Conservation (phyloP, 306 rosid genomes). For the Abrus pulchellus region DNA sequence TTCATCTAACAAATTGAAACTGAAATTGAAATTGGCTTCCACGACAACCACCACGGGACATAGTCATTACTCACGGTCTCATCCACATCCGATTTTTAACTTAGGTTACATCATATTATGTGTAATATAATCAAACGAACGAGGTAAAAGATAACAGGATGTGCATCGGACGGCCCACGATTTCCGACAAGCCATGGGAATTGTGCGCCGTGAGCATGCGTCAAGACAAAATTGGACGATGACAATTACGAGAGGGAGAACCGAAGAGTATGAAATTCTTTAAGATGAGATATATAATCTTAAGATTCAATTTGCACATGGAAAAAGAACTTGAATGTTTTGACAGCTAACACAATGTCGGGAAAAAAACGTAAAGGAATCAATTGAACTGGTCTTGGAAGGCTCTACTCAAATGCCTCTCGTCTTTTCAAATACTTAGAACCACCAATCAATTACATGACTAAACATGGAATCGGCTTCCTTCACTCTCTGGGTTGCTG, state of each 20-base stretch:
- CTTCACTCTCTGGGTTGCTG: neutral
- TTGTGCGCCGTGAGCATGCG: slow-evolving; percentile 5
- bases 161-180: slow-evolving; percentile 11
- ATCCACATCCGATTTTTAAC: neutral
- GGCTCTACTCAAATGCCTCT: slow-evolving; percentile 21
- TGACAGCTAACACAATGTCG: slow-evolving; percentile 32
- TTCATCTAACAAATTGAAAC: slow-evolving; percentile 10
- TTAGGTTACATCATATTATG: neutral
- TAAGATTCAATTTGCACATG: neutral
- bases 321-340: slow-evolving; percentile 29
- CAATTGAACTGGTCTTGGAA: neutral
- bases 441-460: neutral
- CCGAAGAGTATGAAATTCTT: slow-evolving; percentile 10
- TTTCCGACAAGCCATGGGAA: neutral
- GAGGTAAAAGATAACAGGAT: neutral
- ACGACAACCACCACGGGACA: neutral
- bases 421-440: slow-evolving; percentile 1
- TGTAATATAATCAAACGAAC: too few relatives aligned
- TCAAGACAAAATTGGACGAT: slow-evolving; percentile 27
- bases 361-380: slow-evolving; percentile 4
- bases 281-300: neutral
- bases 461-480: neutral
- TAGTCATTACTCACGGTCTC: neutral
- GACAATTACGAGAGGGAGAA: slow-evolving; percentile 31
- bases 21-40: slow-evolving; percentile 6